Percentiles rank a stretch among this genome's conserved stretches.
phyloP scores from a whole-genome alignment of 495 filamentous ascomycete species.

The Penicillium odoratum region DNA sequence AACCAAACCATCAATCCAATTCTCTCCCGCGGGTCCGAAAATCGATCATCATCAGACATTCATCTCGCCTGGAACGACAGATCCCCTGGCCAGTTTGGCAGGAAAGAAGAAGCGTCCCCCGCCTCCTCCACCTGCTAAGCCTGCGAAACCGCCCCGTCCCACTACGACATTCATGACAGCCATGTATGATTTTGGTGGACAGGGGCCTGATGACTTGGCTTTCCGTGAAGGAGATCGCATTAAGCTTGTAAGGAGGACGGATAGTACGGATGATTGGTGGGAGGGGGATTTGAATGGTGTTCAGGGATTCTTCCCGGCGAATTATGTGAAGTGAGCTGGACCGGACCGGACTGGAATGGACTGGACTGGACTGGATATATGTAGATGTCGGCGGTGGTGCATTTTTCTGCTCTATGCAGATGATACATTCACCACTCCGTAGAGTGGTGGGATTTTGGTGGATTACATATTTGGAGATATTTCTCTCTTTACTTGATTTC shows the following conservation, averaged over 20 bases:
- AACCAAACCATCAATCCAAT: constrained; percentile 21
- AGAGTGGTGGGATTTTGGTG: not conserved
- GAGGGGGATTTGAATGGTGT: constrained; percentile 77
- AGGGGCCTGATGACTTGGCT: constrained; percentile 70
- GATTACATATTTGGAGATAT: not conserved
- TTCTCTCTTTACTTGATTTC: not conserved
- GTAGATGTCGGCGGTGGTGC: not conserved
- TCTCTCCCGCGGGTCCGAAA: constrained; percentile 30
- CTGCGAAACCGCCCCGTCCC: constrained; percentile 2
- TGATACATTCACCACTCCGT: not conserved
- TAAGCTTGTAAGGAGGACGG: constrained; percentile 78
- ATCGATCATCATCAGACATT: constrained; percentile 46
- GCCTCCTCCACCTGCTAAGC: constrained; percentile 59
- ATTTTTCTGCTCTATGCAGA: not conserved
- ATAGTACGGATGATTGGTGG: constrained; percentile 94
- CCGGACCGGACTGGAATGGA: too few relatives aligned
- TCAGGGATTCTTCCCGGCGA: constrained; percentile 84
- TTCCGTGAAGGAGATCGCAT: constrained; percentile 88
- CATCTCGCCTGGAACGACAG: constrained; percentile 23
- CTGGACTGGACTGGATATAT: too few relatives aligned
- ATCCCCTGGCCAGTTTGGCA: constrained; percentile 27
- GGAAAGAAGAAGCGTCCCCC: constrained; percentile 61
- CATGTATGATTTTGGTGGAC: constrained; percentile 75
- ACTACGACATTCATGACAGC: constrained; percentile 67
- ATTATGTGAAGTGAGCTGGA: constrained; percentile 60